Evolutionary conservation across 2,329 filamentous ascomycete genomes (phyloP).

Genomic region (Diaporthe sp.): DNA sequence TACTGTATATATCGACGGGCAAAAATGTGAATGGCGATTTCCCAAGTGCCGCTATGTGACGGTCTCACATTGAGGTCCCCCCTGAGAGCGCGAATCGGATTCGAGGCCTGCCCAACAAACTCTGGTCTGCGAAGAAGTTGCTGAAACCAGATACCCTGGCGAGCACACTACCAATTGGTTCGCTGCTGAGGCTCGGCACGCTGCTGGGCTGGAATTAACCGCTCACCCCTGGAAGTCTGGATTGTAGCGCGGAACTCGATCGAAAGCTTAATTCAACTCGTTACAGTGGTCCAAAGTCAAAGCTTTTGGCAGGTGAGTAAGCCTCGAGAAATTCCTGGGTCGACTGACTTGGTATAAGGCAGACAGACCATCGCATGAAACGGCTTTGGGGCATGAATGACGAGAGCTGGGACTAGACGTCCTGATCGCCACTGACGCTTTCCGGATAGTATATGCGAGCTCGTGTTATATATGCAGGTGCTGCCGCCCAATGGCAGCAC

Average conservation of each 20-base stretch:
- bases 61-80: conserved; percentile 4
- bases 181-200: conserved; percentile 6
- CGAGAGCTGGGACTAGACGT: conserved; percentile 7
- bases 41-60: conserved; percentile 5
- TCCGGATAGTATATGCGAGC: not conserved
- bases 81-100: conserved; percentile 20
- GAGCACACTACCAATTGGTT: not conserved
- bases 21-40: not conserved
- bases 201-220: conserved; percentile 3
- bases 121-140: conserved; percentile 9
- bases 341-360: not conserved
- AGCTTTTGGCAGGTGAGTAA: not conserved
- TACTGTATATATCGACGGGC: conserved; percentile 7
- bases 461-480: not conserved
- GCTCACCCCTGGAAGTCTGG: conserved; percentile 14
- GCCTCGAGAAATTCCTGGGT: not conserved
- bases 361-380: conserved; percentile 19
- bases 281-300: conserved; percentile 23
- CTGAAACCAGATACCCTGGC: conserved; percentile 24
- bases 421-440: conserved; percentile 1
- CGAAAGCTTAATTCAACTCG: conserved; percentile 30
- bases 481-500: not conserved
- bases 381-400: conserved; percentile 13
- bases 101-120: not conserved
- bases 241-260: conserved; percentile 26